Percentiles rank a stretch among this genome's conserved stretches.
These are phyloP conservation scores for Gloeophyllum trabeum DNA, from an alignment of 768 basidiomycete genomes.

Conservation along the genomic window DNA sequence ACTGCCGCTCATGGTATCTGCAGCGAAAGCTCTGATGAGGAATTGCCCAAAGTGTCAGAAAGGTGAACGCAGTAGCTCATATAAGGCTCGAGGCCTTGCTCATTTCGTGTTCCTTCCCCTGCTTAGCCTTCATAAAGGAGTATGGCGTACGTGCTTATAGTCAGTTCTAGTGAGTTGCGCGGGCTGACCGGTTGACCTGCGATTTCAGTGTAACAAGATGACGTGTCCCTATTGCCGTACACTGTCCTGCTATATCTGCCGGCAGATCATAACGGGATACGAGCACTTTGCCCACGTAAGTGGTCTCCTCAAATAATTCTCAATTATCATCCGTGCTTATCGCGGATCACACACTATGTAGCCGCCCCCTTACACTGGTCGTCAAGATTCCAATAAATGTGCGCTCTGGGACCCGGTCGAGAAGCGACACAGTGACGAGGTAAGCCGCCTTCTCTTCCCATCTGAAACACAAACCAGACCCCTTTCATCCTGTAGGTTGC, in stretches of 20 bases:
- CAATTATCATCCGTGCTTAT: background rate
- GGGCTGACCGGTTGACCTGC: background rate
- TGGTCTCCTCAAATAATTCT: conserved; percentile 2
- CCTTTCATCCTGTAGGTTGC: conserved; percentile 36
- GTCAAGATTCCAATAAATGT: conserved; percentile 35
- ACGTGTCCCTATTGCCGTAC: conserved; percentile 61
- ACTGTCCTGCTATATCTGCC: conserved; percentile 78
- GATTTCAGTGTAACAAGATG: conserved; percentile 86
- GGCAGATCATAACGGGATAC: conserved; percentile 60
- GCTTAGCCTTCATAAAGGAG: conserved; percentile 72
- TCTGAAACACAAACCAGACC: conserved; percentile 1
- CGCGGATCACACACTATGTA: conserved; percentile 7
- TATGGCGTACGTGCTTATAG: conserved; percentile 62
- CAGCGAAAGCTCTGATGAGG: conserved; percentile 75
- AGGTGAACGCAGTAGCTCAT: no score
- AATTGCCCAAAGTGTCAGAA: conserved; percentile 83
- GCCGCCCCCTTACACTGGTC: conserved; percentile 12
- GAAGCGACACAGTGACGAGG: conserved; percentile 56
- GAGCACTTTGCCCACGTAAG: conserved; percentile 59
- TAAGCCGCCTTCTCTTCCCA: conserved; percentile 12
- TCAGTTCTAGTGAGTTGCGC: conserved; percentile 9
- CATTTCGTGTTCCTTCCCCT: conserved; percentile 3
- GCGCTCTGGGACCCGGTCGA: conserved; percentile 60
- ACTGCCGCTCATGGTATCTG: conserved; percentile 4
- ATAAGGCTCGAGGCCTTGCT: conserved; percentile 1